Evolutionary conservation across 2,329 filamentous ascomycete species (phyloP).

Genomic region (Pseudopithomyces maydicus): DNA sequence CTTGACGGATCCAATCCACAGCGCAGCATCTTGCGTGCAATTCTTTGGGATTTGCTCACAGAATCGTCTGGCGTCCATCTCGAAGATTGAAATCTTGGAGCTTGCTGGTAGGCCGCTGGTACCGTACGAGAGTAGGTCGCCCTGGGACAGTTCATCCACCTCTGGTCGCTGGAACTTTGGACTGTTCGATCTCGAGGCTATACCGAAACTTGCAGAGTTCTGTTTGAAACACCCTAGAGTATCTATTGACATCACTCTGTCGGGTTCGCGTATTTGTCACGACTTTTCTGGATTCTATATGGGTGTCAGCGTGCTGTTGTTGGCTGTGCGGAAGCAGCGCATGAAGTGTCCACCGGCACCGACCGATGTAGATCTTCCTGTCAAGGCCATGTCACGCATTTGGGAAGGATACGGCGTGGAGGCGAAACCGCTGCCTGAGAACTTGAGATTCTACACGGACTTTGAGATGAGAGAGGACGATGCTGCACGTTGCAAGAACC

Average conservation of each 20-base stretch:
- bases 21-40: not conserved
- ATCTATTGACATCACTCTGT: not conserved
- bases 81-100: not conserved
- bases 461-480: not conserved
- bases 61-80: not conserved
- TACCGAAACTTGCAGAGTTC: not conserved
- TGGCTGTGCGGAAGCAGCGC: not conserved
- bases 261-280: not conserved
- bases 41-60: not conserved
- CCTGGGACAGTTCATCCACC: not conserved
- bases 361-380: not conserved
- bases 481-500: not conserved
- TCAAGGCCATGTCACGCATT: not conserved
- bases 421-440: not conserved
- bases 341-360: not conserved
- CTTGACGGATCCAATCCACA: not conserved
- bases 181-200: not conserved
- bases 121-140: not conserved
- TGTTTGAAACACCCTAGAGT: not conserved
- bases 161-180: not conserved
- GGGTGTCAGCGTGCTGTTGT: not conserved
- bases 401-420: not conserved
- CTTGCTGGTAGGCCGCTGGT: not conserved
- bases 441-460: not conserved
- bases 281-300: not conserved